Base-by-base conservation (phyloP, 306 rosid species). In the Luffa aegyptiaca region DNA sequence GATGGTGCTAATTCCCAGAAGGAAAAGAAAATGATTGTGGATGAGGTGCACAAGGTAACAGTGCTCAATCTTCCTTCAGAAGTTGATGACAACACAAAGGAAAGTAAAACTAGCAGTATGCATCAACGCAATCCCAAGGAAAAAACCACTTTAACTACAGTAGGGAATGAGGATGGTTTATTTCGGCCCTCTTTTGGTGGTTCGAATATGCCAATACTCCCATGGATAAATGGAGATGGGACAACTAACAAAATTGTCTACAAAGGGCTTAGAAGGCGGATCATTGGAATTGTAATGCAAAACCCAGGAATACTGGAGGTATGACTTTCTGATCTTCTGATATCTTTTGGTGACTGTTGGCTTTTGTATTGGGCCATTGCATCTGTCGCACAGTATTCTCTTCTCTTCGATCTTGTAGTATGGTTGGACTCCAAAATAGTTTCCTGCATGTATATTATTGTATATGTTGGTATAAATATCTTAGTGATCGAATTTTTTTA, bases 221-320 rank as follows among this genome's bases (percentile, higher is more conserved):
- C 99, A 53, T 95, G 97, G 99, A 85, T 91, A 62, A 95, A 92
- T 85, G 99, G 97, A 84, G 99, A 95, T 79, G 99, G 99, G 77
- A 87, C 89, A 20, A 73, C 87, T 80, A 95, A 95, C 86, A 81
- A 83, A 58, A 74, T 89, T 76, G 92, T 95, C 76, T 93, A 86
- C 83, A 93, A 82, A 85, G 97, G 99, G 82, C 91, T 95, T 21
- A 83, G 79, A 79, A 87, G 97, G 37, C 94, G 89, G 77, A 84
- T 93, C 79, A 90, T 93, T 84, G 99, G 97, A 82, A 86, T 90
- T 84, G 97, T 93, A 82, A 91, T 95, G 99, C 99, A 93, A 86
- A 93, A 87, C 86, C 97, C 99, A 17, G 99, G 97, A 83, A 93
- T 91, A 70, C 80, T 91, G 82, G 93, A 91, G 99, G 99, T 95